A percentile compares a stretch with the other conserved stretches of the same genome.
Evolutionary conservation across 768 basidiomycete genomes (phyloP).

Genomic region (Kwoniella europaea): DNA sequence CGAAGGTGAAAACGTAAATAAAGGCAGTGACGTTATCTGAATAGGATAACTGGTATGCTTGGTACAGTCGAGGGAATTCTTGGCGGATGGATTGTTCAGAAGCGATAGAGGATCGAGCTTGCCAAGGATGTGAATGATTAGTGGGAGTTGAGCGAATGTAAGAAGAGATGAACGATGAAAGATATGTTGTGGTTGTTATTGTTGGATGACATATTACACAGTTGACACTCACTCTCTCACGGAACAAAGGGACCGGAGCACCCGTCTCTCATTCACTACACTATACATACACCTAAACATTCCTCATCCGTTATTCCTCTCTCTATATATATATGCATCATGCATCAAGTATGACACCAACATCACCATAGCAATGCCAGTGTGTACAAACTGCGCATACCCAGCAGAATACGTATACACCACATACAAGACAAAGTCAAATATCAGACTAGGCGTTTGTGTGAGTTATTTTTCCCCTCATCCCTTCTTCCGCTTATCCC

Average conservation of each 20-base stretch:
- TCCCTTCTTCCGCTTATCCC: not conserved
- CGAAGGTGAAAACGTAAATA: not conserved
- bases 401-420: slow-evolving; percentile 55
- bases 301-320: not conserved
- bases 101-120: not conserved
- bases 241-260: not conserved
- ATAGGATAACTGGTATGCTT: not conserved
- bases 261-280: not conserved
- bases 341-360: slow-evolving; percentile 1
- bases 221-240: not conserved
- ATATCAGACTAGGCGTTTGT: slow-evolving; percentile 57
- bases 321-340: not conserved
- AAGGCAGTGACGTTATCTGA: slow-evolving; percentile 16
- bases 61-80: not conserved
- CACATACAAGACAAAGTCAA: slow-evolving; percentile 56
- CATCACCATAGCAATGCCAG: slow-evolving; percentile 43
- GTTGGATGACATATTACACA: not conserved
- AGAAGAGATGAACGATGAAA: not conserved
- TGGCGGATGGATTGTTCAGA: not conserved
- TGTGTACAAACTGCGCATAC: slow-evolving; percentile 55
- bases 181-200: not conserved
- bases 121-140: not conserved
- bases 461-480: slow-evolving; percentile 37
- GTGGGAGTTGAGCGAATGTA: not conserved
- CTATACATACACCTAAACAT: not conserved